Percentiles rank a stretch among this genome's conserved stretches.
Evolutionary conservation across 73 alveolate genomes (phyloP).

Genomic region (Paramecium sonneborni): DNA sequence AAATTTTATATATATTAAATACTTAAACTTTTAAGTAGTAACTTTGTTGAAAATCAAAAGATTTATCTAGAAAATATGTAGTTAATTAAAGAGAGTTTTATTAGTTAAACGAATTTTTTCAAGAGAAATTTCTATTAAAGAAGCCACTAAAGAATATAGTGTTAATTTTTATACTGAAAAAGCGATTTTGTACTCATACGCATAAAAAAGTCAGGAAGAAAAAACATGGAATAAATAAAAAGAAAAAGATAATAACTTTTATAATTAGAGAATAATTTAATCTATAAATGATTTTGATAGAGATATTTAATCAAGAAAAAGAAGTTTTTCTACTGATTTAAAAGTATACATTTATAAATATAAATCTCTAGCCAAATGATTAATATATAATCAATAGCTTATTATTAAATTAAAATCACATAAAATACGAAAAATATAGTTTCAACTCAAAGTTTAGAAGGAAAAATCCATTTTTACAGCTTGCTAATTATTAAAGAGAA

Average conservation of each 20-base stretch:
- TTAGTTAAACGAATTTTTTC: conserved; percentile 24
- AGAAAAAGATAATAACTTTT: neutral
- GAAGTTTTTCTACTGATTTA: neutral
- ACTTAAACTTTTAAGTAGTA: neutral
- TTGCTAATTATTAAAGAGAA: neutral
- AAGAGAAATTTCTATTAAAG: conserved; percentile 56
- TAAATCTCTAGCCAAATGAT: conserved; percentile 9
- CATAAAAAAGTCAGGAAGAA: conserved; percentile 61
- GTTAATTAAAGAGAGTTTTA: neutral
- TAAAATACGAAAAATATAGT: neutral
- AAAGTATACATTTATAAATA: neutral
- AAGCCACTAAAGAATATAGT: conserved; percentile 66
- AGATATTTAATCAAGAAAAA: neutral
- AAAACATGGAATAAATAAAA: conserved; percentile 53
- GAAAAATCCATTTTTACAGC: neutral
- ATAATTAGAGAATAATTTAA: neutral
- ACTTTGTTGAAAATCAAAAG: neutral
- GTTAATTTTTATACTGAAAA: conserved; percentile 58
- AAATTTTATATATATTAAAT: neutral
- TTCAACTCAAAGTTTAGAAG: neutral
- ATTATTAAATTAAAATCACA: neutral
- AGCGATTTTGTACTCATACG: conserved; percentile 61
- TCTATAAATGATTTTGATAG: conserved; percentile 42
- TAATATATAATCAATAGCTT: neutral
- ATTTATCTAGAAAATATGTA: conserved; percentile 29